phyloP scores from a whole-genome alignment of 768 basidiomycete species.

The Collybia sordida region DNA sequence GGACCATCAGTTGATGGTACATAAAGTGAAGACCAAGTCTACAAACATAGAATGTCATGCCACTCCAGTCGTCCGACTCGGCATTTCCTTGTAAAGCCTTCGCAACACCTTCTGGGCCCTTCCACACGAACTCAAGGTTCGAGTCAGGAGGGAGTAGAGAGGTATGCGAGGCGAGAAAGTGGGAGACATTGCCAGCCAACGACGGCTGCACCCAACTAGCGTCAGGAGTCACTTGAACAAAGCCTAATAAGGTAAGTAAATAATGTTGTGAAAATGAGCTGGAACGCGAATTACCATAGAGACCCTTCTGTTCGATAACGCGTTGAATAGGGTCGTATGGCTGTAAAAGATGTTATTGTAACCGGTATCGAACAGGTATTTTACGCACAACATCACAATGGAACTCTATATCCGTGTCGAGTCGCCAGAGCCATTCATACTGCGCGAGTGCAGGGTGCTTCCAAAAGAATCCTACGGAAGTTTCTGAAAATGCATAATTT shows the following conservation, averaged over 20 bases:
- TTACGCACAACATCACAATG: constrained; percentile 27
- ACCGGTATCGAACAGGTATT: not conserved
- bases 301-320: constrained; percentile 19
- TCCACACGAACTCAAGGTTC: constrained; percentile 25
- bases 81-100: constrained; percentile 25
- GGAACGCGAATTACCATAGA: constrained; percentile 19
- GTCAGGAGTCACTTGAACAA: constrained; percentile 25
- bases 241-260: constrained; percentile 13
- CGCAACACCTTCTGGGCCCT: constrained; percentile 13
- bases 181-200: constrained; percentile 26
- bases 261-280: not conserved
- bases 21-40: not conserved
- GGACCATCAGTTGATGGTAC: not conserved
- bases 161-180: constrained; percentile 15
- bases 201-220: constrained; percentile 26
- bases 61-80: constrained; percentile 24
- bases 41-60: constrained; percentile 28
- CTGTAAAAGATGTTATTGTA: constrained; percentile 8
- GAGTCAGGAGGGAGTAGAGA: constrained; percentile 17
- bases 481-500: not conserved
- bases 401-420: constrained; percentile 30
- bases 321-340: constrained; percentile 27
- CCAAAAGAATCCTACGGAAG: constrained; percentile 26
- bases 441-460: constrained; percentile 21
- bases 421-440: constrained; percentile 29